phyloP scores from a whole-genome alignment of 2,329 filamentous ascomycete species.

The Fusarium pilosicola region DNA sequence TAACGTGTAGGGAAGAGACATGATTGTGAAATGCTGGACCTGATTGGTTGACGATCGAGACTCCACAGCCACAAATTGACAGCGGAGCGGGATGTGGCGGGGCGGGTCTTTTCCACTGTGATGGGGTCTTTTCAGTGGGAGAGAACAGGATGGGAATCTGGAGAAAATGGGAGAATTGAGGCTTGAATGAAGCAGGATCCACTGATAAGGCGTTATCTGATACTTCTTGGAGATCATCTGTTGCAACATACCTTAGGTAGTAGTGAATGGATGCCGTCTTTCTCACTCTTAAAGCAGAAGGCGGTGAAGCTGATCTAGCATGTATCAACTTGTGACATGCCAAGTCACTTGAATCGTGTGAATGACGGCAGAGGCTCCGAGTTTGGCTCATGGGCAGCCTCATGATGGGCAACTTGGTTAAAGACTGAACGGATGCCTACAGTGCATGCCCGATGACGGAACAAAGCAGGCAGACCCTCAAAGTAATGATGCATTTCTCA shows the following conservation, averaged over 20 bases:
- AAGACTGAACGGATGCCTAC: neutral
- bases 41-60: constrained; percentile 15
- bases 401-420: neutral
- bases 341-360: constrained; percentile 30
- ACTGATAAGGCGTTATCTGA: constrained; percentile 22
- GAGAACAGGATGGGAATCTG: constrained; percentile 8
- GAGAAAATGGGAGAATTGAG: constrained; percentile 11
- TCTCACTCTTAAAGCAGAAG: neutral
- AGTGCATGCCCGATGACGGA: neutral
- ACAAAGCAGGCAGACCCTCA: neutral
- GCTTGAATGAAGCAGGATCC: constrained; percentile 2
- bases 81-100: constrained; percentile 41
- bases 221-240: neutral
- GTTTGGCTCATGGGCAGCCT: constrained; percentile 4
- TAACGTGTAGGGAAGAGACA: constrained; percentile 12
- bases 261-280: neutral
- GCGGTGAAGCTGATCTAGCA: constrained; percentile 2
- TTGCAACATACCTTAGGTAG: neutral
- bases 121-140: constrained; percentile 7
- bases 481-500: neutral
- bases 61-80: constrained; percentile 37
- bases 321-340: constrained; percentile 26
- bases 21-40: neutral
- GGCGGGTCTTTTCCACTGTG: constrained; percentile 26
- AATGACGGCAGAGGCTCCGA: constrained; percentile 15